Conservation (phyloP, 192 early-diverging fungal species). For the Coemansia sp. region DNA sequence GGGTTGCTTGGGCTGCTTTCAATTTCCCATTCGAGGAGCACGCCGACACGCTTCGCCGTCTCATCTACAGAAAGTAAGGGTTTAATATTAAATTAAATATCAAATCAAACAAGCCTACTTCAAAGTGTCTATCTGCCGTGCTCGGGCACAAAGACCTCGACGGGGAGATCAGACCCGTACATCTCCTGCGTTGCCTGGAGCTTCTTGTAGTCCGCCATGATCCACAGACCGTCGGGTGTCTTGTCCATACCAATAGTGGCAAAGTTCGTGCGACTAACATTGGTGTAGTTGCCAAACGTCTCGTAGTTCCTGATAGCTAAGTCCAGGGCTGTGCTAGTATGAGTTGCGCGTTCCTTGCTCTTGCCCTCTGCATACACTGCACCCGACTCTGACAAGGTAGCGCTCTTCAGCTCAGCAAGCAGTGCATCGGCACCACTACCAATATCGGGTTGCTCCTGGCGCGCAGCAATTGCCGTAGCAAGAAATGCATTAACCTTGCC, state of each 20-base stretch:
- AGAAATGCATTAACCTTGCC: slow-evolving; percentile 3
- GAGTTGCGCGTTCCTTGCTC: neutral
- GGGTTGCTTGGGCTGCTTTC: neutral
- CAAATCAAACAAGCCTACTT: too few relatives aligned
- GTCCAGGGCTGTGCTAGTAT: slow-evolving; percentile 6
- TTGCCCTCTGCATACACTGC: neutral
- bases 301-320: slow-evolving; percentile 2
- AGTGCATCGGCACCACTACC: neutral
- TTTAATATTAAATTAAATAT: too few relatives aligned
- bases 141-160: neutral
- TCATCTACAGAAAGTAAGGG: neutral
- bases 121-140: neutral
- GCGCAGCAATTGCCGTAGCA: neutral
- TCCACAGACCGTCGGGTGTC: slow-evolving; percentile 15
- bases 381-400: neutral
- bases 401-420: neutral
- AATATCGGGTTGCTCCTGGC: neutral
- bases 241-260: neutral
- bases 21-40: neutral
- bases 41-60: neutral
- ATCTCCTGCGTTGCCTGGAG: slow-evolving; percentile 16
- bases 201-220: slow-evolving; percentile 4
- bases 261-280: neutral
- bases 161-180: neutral
- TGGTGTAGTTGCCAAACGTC: neutral